Percentiles rank a stretch among this genome's conserved stretches.
Conservation (phyloP, 208 protist species). For the Leishmania turanica region DNA sequence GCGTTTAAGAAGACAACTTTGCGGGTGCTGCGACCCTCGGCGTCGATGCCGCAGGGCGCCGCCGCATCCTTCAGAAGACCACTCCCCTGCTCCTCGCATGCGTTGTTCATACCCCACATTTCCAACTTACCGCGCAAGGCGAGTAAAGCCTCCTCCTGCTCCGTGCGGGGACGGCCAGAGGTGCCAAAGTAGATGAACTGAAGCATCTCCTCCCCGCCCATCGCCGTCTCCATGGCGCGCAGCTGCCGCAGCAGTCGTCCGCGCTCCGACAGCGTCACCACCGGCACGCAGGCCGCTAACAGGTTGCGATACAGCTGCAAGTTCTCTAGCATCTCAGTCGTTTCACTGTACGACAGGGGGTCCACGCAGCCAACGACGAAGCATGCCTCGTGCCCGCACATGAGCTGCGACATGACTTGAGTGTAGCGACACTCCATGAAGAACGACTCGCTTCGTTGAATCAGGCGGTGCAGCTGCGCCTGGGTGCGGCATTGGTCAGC, state of each 20-base stretch:
- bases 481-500: slow-evolving; percentile 34
- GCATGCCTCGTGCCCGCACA: slow-evolving; percentile 84
- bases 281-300: slow-evolving; percentile 51
- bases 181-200: slow-evolving; percentile 45
- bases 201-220: slow-evolving; percentile 60
- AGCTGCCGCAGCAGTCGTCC: slow-evolving; percentile 73
- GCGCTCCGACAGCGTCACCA: slow-evolving; percentile 72
- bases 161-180: slow-evolving; percentile 77
- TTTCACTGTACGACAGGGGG: slow-evolving; percentile 74
- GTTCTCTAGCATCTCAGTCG: slow-evolving; percentile 84
- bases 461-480: slow-evolving; percentile 67
- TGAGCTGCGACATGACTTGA: slow-evolving; percentile 86
- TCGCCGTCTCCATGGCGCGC: slow-evolving; percentile 55
- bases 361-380: slow-evolving; percentile 87
- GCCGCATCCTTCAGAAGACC: neutral
- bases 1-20: slow-evolving; percentile 86
- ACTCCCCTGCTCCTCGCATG: neutral
- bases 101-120: slow-evolving; percentile 25
- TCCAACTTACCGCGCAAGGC: slow-evolving; percentile 51
- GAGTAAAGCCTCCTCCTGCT: slow-evolving; percentile 82
- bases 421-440: slow-evolving; percentile 93
- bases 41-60: slow-evolving; percentile 13
- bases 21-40: slow-evolving; percentile 35
- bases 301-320: slow-evolving; percentile 86
- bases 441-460: slow-evolving; percentile 84